phyloP scores from a whole-genome alignment of 73 alveolate species.

The Paramecium tetraurelia region DNA sequence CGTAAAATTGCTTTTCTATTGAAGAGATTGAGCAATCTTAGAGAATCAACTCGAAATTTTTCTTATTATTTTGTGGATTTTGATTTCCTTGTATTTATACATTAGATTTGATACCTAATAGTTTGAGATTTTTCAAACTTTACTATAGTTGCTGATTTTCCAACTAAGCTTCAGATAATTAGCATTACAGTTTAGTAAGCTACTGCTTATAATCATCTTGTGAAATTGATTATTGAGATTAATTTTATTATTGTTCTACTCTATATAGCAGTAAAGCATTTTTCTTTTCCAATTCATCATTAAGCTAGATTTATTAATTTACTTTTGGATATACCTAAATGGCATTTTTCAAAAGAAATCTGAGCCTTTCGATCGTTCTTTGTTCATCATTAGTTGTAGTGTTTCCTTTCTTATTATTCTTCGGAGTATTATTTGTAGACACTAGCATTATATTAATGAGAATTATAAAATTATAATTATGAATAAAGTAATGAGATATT shows the following conservation, averaged over 20 bases:
- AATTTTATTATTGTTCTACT: background rate
- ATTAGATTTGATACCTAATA: background rate
- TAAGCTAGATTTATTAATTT: background rate
- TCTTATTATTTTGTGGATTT: background rate
- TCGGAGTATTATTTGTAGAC: background rate
- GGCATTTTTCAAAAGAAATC: constrained; percentile 19
- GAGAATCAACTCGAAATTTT: background rate
- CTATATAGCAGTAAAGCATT: background rate
- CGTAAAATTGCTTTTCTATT: background rate
- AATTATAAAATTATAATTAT: background rate
- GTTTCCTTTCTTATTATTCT: background rate
- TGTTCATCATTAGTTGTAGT: background rate
- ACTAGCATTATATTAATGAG: background rate
- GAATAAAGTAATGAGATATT: background rate
- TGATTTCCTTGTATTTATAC: background rate
- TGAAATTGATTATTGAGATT: background rate
- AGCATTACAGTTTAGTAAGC: background rate
- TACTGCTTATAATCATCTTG: background rate
- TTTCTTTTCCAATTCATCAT: constrained; percentile 1
- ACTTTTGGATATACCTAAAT: background rate
- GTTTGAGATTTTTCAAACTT: background rate
- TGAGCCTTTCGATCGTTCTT: background rate
- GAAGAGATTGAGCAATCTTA: background rate
- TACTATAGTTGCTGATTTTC: background rate
- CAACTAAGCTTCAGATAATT: background rate